A percentile compares a stretch with the other conserved stretches of the same genome.
These are phyloP conservation scores for Mimosa bimucronata DNA, from an alignment of 306 rosid species.

Conservation along the genomic window DNA sequence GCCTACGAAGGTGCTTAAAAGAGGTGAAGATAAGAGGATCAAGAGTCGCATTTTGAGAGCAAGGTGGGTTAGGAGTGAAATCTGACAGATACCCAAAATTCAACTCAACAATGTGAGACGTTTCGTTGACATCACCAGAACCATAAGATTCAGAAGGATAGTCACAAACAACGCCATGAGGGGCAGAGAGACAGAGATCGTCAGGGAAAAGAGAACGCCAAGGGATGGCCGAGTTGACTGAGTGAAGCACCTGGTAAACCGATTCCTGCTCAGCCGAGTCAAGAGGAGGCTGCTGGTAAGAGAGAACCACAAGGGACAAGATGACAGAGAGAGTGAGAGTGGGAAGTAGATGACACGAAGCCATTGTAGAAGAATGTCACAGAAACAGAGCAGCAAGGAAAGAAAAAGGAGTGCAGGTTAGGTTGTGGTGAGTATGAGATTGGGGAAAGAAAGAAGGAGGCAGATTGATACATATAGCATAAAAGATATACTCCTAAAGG, in stretches of 20 bases:
- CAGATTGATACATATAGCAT: not conserved
- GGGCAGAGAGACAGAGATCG: slow-evolving; percentile 62
- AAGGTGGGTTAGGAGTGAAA: slow-evolving; percentile 67
- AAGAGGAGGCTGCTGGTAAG: slow-evolving; percentile 49
- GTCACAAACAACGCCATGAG: slow-evolving; percentile 53
- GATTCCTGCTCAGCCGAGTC: slow-evolving; percentile 55
- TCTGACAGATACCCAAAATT: slow-evolving; percentile 81
- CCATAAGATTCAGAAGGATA: not conserved
- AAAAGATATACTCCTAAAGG: not conserved
- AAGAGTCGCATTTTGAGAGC: slow-evolving; percentile 58
- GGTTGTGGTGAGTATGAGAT: slow-evolving; percentile 17
- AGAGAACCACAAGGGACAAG: slow-evolving; percentile 32
- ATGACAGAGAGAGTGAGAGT: slow-evolving; percentile 20
- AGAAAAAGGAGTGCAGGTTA: not conserved
- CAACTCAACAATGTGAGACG: slow-evolving; percentile 56
- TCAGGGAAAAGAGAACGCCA: slow-evolving; percentile 73
- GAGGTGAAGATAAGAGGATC: slow-evolving; percentile 60
- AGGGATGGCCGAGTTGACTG: slow-evolving; percentile 65
- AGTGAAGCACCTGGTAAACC: slow-evolving; percentile 52
- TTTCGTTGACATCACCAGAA: slow-evolving; percentile 2
- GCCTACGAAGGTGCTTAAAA: slow-evolving; percentile 64
- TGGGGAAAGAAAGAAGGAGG: too few relatives aligned
- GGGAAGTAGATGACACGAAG: slow-evolving; percentile 18
- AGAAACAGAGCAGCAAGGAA: not conserved
- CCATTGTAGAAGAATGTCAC: slow-evolving; percentile 39